These are phyloP conservation scores for Cutaneotrichosporon arboriforme DNA, from an alignment of 1,284 basidiomycete genomes.

Conservation along the genomic window DNA sequence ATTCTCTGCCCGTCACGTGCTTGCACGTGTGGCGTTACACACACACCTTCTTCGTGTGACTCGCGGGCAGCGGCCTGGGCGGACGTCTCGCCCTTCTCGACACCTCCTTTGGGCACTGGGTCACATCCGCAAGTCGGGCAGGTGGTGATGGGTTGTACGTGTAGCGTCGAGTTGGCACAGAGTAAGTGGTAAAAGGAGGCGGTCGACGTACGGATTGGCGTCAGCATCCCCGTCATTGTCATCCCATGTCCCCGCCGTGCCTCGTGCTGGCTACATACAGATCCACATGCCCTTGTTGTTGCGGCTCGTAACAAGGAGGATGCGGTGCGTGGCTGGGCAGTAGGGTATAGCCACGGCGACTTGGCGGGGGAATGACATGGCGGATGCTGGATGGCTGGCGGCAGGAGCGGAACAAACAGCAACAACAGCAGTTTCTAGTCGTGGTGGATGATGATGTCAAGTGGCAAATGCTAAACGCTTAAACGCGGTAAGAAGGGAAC, in stretches of 20 bases:
- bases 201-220: background rate
- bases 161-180: background rate
- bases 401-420: no score
- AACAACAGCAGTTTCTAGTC: no score
- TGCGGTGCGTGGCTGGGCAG: constrained; percentile 22
- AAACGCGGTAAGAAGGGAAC: no score
- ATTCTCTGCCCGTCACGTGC: no score
- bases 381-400: background rate
- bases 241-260: no score
- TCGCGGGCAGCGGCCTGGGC: constrained; percentile 44
- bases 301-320: constrained; percentile 42
- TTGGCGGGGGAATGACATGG: constrained; percentile 25
- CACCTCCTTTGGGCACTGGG: constrained; percentile 45
- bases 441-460: background rate
- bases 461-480: background rate
- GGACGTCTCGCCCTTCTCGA: constrained; percentile 41
- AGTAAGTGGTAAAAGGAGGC: background rate
- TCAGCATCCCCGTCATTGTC: background rate
- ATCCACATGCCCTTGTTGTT: constrained; percentile 44
- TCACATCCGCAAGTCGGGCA: background rate
- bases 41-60: constrained; percentile 44
- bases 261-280: constrained; percentile 31
- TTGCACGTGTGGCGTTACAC: no score
- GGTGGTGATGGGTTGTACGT: background rate
- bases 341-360: constrained; percentile 42